These are phyloP conservation scores for Mortierella polycephala DNA, from an alignment of 371 early-diverging fungal species.

Conservation along the genomic window DNA sequence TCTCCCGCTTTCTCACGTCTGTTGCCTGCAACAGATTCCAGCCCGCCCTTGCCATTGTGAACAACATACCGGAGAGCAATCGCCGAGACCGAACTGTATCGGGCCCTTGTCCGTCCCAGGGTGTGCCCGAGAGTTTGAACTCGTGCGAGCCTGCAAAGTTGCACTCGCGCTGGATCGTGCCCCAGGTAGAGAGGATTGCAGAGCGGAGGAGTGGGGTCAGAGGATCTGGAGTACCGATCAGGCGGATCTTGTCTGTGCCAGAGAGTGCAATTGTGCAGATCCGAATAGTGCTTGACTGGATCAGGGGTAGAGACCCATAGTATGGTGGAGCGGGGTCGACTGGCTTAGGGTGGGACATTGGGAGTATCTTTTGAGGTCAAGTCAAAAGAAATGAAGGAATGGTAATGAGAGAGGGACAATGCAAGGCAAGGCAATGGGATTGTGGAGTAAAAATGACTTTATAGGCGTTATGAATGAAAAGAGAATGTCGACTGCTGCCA, in stretches of 20 bases:
- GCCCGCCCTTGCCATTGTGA: conserved; percentile 24
- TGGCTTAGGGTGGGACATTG: too few species aligned
- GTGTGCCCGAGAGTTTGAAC: conserved; percentile 33
- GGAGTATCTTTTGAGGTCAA: too few species aligned
- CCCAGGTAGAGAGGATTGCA: conserved; percentile 19
- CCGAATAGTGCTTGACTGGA: conserved; percentile 6
- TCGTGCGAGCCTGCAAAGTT: conserved; percentile 36
- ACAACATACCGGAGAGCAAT: conserved; percentile 19
- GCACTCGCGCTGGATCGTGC: conserved; percentile 22
- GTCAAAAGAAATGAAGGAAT: too few species aligned
- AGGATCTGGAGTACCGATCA: conserved; percentile 23
- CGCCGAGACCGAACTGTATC: conserved; percentile 28
- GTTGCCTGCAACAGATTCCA: conserved; percentile 34
- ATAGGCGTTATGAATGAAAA: too few species aligned
- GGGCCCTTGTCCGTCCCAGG: conserved; percentile 24
- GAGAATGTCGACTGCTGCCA: too few species aligned
- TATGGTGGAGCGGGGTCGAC: conserved; percentile 8
- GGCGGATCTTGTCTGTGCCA: conserved; percentile 29
- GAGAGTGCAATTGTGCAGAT: conserved; percentile 28
- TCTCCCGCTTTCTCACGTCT: conserved; percentile 17
- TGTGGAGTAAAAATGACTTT: too few species aligned
- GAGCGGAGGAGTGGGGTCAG: conserved; percentile 20
- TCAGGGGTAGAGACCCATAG: conserved; percentile 6
- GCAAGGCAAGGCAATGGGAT: too few species aligned
- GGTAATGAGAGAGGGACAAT: too few species aligned